These are phyloP conservation scores for Quercus dentata DNA, from an alignment of 306 rosid species.

Conservation along the genomic window DNA sequence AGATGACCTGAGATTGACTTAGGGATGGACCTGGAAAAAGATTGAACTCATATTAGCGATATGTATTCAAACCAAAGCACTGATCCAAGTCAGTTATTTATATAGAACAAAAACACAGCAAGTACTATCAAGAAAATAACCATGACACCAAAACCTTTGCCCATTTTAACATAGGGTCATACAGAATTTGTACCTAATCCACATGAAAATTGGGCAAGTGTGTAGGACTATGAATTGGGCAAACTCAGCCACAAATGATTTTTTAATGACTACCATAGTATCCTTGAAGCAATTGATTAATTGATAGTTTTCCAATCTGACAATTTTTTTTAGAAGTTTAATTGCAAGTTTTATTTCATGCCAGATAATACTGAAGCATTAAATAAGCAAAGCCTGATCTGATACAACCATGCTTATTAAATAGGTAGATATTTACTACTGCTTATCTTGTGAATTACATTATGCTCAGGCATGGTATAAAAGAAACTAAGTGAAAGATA, in stretches of 20 bases:
- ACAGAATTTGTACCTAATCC: background rate
- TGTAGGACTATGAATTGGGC: background rate
- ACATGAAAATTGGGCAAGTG: background rate
- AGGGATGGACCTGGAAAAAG: slow-evolving; percentile 8
- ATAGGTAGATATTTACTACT: background rate
- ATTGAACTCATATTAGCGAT: background rate
- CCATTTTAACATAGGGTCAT: background rate
- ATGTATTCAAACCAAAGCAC: background rate
- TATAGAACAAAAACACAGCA: background rate
- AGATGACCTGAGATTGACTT: slow-evolving; percentile 15
- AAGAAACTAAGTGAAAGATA: background rate
- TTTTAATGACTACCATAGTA: background rate
- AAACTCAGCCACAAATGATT: background rate
- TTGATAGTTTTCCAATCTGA: background rate
- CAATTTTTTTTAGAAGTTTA: background rate
- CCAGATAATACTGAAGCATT: background rate
- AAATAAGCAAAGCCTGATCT: background rate
- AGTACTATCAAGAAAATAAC: background rate
- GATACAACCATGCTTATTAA: background rate
- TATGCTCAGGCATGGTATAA: background rate
- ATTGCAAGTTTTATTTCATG: background rate
- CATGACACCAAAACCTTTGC: background rate
- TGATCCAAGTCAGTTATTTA: background rate
- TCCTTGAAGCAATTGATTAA: background rate
- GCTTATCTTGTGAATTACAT: background rate